Percentiles rank a stretch among this genome's conserved stretches.
Conservation (phyloP, 108 stramenopile genomes). For the Phaeodactylum tricornutum region DNA sequence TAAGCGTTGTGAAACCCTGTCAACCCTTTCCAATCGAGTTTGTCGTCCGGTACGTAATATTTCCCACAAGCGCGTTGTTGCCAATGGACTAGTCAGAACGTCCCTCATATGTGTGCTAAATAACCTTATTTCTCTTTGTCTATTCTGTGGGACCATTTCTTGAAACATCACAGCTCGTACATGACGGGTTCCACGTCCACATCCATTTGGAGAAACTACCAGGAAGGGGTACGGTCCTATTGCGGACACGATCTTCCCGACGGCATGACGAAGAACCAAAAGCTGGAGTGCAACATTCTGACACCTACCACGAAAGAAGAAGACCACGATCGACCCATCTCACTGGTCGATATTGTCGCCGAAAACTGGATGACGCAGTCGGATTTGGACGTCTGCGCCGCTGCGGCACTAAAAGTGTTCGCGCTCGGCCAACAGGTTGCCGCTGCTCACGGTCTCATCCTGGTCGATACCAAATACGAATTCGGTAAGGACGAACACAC, state of each 20-base stretch:
- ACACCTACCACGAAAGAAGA: conserved; percentile 98
- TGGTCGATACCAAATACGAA: conserved; percentile 99
- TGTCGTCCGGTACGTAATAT: conserved; percentile 80
- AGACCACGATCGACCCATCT: conserved; percentile 95
- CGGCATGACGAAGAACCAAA: conserved; percentile 93
- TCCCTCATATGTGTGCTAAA: not conserved
- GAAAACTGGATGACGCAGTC: conserved; percentile 84
- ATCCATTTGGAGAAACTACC: conserved; percentile 98
- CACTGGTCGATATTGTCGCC: conserved; percentile 73
- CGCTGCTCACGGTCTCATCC: conserved; percentile 77
- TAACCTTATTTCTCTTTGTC: conserved; percentile 10
- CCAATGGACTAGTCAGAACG: too few relatives aligned
- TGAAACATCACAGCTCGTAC: conserved; percentile 41
- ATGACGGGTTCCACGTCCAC: conserved; percentile 95
- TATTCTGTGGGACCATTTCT: not conserved
- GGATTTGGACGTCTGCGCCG: conserved; percentile 73
- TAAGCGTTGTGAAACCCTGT: conserved; percentile 85
- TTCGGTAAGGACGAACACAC: conserved; percentile 81
- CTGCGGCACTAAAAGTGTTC: conserved; percentile 70
- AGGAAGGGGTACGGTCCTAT: conserved; percentile 85
- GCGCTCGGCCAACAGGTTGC: conserved; percentile 84
- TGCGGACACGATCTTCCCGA: conserved; percentile 94
- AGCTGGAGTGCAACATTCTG: conserved; percentile 60
- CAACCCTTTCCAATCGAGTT: conserved; percentile 97
- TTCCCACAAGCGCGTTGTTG: too few relatives aligned